A percentile compares a stretch with the other conserved stretches of the same genome.
Conservation (phyloP, 192 early-diverging fungal genomes). For the Dissophora ornata region DNA sequence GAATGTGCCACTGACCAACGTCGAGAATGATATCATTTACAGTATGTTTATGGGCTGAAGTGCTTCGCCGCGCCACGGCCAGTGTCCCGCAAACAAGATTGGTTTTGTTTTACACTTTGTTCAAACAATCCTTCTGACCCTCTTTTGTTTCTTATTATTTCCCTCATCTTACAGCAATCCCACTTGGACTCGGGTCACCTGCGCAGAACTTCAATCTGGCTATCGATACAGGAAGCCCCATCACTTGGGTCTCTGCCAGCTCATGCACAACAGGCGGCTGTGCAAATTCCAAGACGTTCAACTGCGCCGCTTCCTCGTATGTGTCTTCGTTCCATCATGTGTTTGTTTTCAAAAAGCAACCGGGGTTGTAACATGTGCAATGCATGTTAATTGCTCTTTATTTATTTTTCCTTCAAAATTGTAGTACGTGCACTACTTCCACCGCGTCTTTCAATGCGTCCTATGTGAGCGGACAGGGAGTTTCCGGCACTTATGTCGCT, state of each 20-base stretch:
- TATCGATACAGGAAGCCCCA: conserved; percentile 78
- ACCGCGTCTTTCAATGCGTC: conserved; percentile 9
- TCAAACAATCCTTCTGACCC: too few relatives aligned
- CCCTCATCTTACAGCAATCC: conserved; percentile 12
- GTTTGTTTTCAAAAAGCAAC: background rate
- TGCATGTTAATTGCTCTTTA: too few relatives aligned
- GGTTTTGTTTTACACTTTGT: background rate
- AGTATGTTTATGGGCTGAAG: conserved; percentile 19
- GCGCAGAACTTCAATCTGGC: conserved; percentile 71
- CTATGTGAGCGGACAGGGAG: conserved; percentile 17
- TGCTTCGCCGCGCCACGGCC: background rate
- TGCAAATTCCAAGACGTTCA: background rate
- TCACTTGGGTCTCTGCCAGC: conserved; percentile 68
- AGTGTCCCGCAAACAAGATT: too few relatives aligned
- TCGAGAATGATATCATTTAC: conserved; percentile 23
- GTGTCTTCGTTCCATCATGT: too few relatives aligned
- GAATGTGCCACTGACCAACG: conserved; percentile 12
- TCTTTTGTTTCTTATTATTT: background rate
- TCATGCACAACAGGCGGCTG: background rate
- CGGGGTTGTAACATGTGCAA: too few relatives aligned
- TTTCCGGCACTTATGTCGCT: conserved; percentile 7
- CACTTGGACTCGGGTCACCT: conserved; percentile 72
- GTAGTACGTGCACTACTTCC: too few relatives aligned
- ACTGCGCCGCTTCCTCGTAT: conserved; percentile 31
- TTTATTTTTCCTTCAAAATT: too few relatives aligned